Conservation (phyloP, 169 alveolate species). For the Pseudocohnilembus persalinus region DNA sequence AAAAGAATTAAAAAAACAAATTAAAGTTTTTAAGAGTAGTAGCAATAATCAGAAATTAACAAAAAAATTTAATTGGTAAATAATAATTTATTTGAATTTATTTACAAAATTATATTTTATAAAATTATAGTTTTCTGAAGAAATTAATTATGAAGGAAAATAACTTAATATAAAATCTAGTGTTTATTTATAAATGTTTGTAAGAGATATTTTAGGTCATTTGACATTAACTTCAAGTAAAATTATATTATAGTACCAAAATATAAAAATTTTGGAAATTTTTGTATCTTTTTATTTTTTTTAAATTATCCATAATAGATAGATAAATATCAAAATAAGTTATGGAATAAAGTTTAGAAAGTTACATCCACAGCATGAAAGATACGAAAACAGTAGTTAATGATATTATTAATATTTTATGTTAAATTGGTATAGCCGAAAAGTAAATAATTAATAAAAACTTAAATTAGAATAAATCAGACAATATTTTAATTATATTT, state of each 20-base stretch:
- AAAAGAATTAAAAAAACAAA: too few species aligned
- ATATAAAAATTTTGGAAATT: too few species aligned
- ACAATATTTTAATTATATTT: too few species aligned
- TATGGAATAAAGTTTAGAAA: constrained; percentile 7
- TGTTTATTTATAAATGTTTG: neutral
- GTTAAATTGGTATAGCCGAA: constrained; percentile 8
- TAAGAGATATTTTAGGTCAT: neutral
- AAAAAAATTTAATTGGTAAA: too few species aligned
- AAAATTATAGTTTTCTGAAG: neutral
- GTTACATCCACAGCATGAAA: neutral
- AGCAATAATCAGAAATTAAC: too few species aligned
- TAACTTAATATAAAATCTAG: too few species aligned
- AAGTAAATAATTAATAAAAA: neutral
- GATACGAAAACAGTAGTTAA: constrained; percentile 15
- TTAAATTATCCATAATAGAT: neutral
- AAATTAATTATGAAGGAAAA: neutral
- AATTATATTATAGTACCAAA: too few species aligned
- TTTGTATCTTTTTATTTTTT: too few species aligned
- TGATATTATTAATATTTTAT: constrained; percentile 14
- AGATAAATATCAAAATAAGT: neutral
- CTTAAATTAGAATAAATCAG: too few species aligned
- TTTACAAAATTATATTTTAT: too few species aligned
- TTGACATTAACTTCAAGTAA: neutral
- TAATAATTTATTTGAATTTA: too few species aligned
- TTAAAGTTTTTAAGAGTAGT: neutral